phyloP scores from a whole-genome alignment of 192 early-diverging fungal species.

The Linnemannia elongata region DNA sequence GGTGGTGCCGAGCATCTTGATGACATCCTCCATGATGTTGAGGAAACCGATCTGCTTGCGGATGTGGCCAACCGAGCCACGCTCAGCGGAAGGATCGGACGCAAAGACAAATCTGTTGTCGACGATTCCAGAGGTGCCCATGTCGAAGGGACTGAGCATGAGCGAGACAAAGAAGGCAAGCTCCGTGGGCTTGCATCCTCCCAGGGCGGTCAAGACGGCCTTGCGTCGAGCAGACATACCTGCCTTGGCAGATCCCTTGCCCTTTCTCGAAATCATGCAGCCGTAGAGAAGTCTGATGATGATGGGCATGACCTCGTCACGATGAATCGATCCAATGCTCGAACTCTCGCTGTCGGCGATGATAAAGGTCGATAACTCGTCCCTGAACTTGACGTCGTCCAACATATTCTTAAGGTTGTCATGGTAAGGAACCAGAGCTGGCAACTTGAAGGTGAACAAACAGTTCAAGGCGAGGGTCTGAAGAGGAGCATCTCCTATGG shows the following conservation, averaged over 20 bases:
- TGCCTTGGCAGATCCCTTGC: slow-evolving; percentile 78
- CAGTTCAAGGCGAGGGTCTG: slow-evolving; percentile 89
- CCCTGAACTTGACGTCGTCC: slow-evolving; percentile 93
- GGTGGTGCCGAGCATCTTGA: slow-evolving; percentile 85
- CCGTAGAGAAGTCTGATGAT: slow-evolving; percentile 91
- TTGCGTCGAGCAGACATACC: slow-evolving; percentile 79
- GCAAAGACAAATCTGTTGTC: slow-evolving; percentile 58
- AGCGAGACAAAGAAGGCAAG: slow-evolving; percentile 82
- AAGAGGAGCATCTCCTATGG: slow-evolving; percentile 82
- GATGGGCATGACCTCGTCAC: slow-evolving; percentile 79
- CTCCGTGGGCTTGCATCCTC: slow-evolving; percentile 74
- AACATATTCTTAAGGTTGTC: slow-evolving; percentile 84
- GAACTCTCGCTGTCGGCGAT: slow-evolving; percentile 71
- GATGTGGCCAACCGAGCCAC: slow-evolving; percentile 38
- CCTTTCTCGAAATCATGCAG: slow-evolving; percentile 85
- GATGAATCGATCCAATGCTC: slow-evolving; percentile 74
- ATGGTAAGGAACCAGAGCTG: slow-evolving; percentile 75
- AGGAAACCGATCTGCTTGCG: slow-evolving; percentile 89
- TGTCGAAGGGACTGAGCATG: slow-evolving; percentile 84
- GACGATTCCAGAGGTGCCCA: slow-evolving; percentile 59
- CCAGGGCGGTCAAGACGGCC: slow-evolving; percentile 88
- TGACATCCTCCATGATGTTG: slow-evolving; percentile 80
- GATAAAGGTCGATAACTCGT: slow-evolving; percentile 84
- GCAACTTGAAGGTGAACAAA: slow-evolving; percentile 84
- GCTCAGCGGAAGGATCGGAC: slow-evolving; percentile 42